Evolutionary conservation across 805 yeast species (phyloP).

Genomic region (Myxozyma neotropica): DNA sequence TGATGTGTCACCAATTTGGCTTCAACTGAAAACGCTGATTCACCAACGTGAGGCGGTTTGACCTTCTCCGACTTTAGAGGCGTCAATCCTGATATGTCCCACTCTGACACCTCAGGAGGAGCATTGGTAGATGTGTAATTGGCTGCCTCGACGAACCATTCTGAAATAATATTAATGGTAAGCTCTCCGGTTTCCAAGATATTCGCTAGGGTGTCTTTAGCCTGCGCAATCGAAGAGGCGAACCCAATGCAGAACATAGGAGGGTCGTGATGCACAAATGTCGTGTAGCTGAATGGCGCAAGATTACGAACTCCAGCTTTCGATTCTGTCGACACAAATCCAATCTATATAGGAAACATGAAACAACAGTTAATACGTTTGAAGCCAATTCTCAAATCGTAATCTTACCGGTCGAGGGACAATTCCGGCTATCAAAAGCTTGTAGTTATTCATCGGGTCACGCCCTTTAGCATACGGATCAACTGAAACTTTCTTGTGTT

Average conservation of each 20-base stretch:
- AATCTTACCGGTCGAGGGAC: constrained; percentile 54
- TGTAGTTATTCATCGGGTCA: constrained; percentile 52
- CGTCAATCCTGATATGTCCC: constrained; percentile 57
- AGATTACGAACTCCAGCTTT: constrained; percentile 51
- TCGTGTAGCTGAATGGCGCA: constrained; percentile 63
- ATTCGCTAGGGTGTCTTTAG: constrained; percentile 56
- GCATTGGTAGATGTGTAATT: constrained; percentile 54
- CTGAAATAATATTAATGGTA: constrained; percentile 60
- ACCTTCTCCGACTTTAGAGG: constrained; percentile 51
- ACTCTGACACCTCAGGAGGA: constrained; percentile 57
- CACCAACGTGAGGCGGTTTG: constrained; percentile 60
- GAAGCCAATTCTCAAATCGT: neutral
- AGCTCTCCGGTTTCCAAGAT: constrained; percentile 56
- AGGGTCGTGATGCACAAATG: constrained; percentile 55
- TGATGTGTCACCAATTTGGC: constrained; percentile 51
- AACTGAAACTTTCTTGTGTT: constrained; percentile 50
- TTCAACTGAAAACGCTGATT: constrained; percentile 62
- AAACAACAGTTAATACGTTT: neutral
- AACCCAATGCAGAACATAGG: constrained; percentile 59
- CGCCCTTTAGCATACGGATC: constrained; percentile 54
- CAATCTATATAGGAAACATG: constrained; percentile 43
- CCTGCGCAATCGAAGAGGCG: constrained; percentile 39
- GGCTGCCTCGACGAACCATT: constrained; percentile 69
- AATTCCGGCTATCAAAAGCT: constrained; percentile 53
- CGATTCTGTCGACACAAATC: constrained; percentile 54